Conservation (phyloP, 2,329 filamentous ascomycete species). For the Cryphonectria parasitica region DNA sequence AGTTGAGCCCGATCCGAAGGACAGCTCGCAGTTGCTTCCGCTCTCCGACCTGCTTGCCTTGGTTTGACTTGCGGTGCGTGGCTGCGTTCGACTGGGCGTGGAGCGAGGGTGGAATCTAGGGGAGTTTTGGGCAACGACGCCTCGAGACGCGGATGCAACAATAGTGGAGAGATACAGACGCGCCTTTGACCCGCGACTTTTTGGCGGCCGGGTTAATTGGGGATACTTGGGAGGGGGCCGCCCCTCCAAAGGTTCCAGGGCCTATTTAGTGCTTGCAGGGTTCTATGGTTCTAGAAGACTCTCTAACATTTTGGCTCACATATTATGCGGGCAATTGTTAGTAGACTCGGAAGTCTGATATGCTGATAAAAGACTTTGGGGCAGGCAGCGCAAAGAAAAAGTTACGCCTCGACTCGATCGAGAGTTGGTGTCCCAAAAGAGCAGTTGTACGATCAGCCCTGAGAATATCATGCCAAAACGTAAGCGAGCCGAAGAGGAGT, state of each 20-base stretch:
- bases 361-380: not conserved
- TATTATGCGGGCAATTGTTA: not conserved
- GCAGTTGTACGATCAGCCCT: not conserved
- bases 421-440: not conserved
- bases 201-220: slow-evolving; percentile 7
- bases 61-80: slow-evolving; percentile 17
- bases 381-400: slow-evolving; percentile 14
- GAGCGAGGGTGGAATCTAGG: slow-evolving; percentile 19
- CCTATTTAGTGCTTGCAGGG: slow-evolving; percentile 10
- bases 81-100: slow-evolving; percentile 15
- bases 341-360: slow-evolving; percentile 7
- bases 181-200: slow-evolving; percentile 20
- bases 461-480: slow-evolving; percentile 57
- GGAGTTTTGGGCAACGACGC: slow-evolving; percentile 13
- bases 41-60: slow-evolving; percentile 16
- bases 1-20: not conserved
- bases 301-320: not conserved
- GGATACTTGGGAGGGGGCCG: not conserved
- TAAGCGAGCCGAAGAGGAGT: slow-evolving; percentile 53
- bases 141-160: slow-evolving; percentile 23
- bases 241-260: slow-evolving; percentile 13
- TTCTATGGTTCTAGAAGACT: not conserved
- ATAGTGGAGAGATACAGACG: slow-evolving; percentile 7
- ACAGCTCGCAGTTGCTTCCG: slow-evolving; percentile 15
- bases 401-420: not conserved